phyloP scores from a whole-genome alignment of 2,329 filamentous ascomycete genomes.

The Paecilomyces formosus region DNA sequence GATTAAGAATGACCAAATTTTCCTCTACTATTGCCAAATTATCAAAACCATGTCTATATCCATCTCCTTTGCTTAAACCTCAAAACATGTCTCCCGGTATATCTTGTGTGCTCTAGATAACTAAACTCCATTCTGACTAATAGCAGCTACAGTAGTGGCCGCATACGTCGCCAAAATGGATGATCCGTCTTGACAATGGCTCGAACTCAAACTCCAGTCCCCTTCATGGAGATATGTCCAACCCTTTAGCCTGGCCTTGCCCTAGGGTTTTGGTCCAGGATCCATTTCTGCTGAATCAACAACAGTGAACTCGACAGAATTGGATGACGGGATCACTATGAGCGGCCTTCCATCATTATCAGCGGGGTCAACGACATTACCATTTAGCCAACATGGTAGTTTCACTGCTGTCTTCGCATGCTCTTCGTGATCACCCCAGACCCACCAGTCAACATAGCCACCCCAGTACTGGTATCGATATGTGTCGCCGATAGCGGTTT shows the following conservation, averaged over 20 bases:
- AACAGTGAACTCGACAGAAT: too few relatives aligned
- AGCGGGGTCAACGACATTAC: neutral
- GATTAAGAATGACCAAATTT: neutral
- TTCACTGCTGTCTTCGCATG: neutral
- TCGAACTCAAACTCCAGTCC: too few relatives aligned
- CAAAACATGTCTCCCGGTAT: neutral
- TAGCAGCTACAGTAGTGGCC: too few relatives aligned
- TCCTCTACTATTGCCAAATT: neutral
- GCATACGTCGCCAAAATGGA: too few relatives aligned
- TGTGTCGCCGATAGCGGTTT: too few relatives aligned
- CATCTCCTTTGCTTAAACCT: neutral
- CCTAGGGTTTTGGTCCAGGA: too few relatives aligned
- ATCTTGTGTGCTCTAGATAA: too few relatives aligned
- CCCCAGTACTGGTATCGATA: neutral
- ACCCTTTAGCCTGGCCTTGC: too few relatives aligned
- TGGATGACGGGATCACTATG: neutral
- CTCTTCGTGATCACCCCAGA: neutral
- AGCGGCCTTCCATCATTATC: neutral
- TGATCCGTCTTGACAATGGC: too few relatives aligned
- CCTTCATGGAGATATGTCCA: too few relatives aligned
- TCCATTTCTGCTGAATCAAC: too few relatives aligned
- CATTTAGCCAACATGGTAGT: neutral
- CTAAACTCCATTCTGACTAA: too few relatives aligned
- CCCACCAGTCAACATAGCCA: neutral
- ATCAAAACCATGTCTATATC: neutral